Evolutionary conservation across 805 yeast genomes (phyloP).

Genomic region (Ogataea kodamae): DNA sequence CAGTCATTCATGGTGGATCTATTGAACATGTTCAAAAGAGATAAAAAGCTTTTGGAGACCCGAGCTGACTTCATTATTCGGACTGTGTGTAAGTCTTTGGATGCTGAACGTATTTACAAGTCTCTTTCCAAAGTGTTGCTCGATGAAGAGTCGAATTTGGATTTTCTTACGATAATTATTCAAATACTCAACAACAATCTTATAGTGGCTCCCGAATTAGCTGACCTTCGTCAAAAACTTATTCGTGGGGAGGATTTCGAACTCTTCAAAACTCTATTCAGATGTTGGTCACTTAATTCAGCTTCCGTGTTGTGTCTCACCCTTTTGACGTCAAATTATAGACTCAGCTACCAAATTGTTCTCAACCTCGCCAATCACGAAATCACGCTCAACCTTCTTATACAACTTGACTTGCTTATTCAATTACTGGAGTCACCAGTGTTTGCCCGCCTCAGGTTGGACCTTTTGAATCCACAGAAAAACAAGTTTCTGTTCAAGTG

Average conservation of each 20-base stretch:
- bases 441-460: constrained; percentile 80
- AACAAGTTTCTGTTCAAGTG: constrained; percentile 82
- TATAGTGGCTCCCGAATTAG: constrained; percentile 79
- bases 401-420: constrained; percentile 85
- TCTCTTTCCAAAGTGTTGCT: constrained; percentile 70
- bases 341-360: constrained; percentile 78
- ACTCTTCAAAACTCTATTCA: constrained; percentile 72
- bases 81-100: constrained; percentile 75
- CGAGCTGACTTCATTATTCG: constrained; percentile 82
- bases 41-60: constrained; percentile 59
- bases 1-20: constrained; percentile 70
- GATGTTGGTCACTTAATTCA: constrained; percentile 88
- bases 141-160: constrained; percentile 54
- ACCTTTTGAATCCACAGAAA: constrained; percentile 81
- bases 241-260: constrained; percentile 26
- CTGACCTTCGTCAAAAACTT: constrained; percentile 63
- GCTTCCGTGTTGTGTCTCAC: constrained; percentile 86
- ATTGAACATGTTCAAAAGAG: constrained; percentile 64
- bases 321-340: constrained; percentile 81
- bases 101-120: constrained; percentile 79
- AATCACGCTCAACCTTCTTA: constrained; percentile 68
- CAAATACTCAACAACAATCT: constrained; percentile 85
- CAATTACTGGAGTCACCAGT: constrained; percentile 92
- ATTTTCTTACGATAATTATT: constrained; percentile 74
- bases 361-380: constrained; percentile 81